Evolutionary conservation across 768 basidiomycete genomes (phyloP), one percentile per base, ranked within the genome.

Genomic region (Stropharia rugosoannulata): DNA sequence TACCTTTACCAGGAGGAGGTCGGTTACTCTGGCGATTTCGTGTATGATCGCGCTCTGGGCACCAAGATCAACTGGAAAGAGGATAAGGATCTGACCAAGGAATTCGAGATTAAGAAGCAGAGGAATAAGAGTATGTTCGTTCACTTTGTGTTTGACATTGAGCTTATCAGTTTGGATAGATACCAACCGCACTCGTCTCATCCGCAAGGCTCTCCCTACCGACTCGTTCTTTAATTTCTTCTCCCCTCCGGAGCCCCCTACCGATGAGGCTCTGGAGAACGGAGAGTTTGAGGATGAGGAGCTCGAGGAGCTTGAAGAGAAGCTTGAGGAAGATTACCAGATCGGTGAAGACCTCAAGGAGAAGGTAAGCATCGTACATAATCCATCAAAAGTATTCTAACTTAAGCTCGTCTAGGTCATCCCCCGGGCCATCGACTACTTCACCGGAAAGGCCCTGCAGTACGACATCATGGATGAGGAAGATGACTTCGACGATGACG

Each of bases 151-250:
- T 9, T 40, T 54, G 32, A 57, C 50, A 37, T 15, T 6, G 2
- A 9, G 2, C 19, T 40, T 18, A 43, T 32, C 25, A n/a, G 10
- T 13, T 46, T 16, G 35, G 43, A 6, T 63, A 92, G 90, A 88
- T 68, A 93, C 90, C 25, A 91, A 93, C 70, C 86, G 89, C 59
- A 93, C 87, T 1, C 88, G 89, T 58, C 75, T 91, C 36, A 85
- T 90, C 40, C 82, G 86, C 73, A 98, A 98, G 77, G 88, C 90
- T 5, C 86, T 84, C 62, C 91, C 93, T 8, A 87, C 90, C 5
- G 92, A 95, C 35, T 98, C 96, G 12, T 98, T 99, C 83, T 99
- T 99, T 88, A 93, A 94, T 82, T 99, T 98, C 77, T 99, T 99
- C 83, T 75, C 76, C 51, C 93, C 94, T 9, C 93, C 93, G 13